phyloP scores from a whole-genome alignment of 2,329 filamentous ascomycete genomes.

The Fusarium armeniacum region DNA sequence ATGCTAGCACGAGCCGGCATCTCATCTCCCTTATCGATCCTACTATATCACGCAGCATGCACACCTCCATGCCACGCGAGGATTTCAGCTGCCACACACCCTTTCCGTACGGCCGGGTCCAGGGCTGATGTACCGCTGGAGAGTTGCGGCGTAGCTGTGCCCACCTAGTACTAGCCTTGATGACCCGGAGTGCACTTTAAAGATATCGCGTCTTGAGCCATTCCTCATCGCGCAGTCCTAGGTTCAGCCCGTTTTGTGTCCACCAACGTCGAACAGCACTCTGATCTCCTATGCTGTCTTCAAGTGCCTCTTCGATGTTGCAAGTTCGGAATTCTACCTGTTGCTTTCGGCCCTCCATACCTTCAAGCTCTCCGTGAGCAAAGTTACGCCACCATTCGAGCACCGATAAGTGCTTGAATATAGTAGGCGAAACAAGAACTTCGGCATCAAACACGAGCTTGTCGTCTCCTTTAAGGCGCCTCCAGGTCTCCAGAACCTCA shows the following conservation, averaged over 20 bases:
- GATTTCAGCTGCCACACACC: constrained; percentile 18
- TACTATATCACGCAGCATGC: constrained; percentile 28
- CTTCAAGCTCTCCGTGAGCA: constrained; percentile 67
- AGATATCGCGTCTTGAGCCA: constrained; percentile 89
- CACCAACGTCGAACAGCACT: constrained; percentile 86
- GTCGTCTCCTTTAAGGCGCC: constrained; percentile 74
- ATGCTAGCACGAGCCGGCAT: constrained; percentile 22
- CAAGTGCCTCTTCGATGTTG: constrained; percentile 93
- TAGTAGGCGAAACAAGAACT: constrained; percentile 87
- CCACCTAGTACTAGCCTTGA: background rate
- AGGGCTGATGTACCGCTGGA: constrained; percentile 21
- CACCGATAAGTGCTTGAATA: constrained; percentile 85
- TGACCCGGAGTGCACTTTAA: constrained; percentile 52
- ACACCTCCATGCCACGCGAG: constrained; percentile 13
- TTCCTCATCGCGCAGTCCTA: constrained; percentile 85
- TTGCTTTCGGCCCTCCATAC: constrained; percentile 69
- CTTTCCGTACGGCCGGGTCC: constrained; percentile 22
- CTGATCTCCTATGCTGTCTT: constrained; percentile 84
- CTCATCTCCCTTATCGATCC: constrained; percentile 28
- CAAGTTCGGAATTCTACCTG: constrained; percentile 94
- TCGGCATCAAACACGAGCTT: constrained; percentile 83
- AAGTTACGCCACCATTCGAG: constrained; percentile 93
- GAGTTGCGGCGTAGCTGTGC: constrained; percentile 8
- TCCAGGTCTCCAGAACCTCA: constrained; percentile 86
- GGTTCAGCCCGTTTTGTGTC: constrained; percentile 84